These are phyloP conservation scores for Ophiosphaerella herpotricha DNA, from an alignment of 2,329 filamentous ascomycete genomes.

Conservation along the genomic window DNA sequence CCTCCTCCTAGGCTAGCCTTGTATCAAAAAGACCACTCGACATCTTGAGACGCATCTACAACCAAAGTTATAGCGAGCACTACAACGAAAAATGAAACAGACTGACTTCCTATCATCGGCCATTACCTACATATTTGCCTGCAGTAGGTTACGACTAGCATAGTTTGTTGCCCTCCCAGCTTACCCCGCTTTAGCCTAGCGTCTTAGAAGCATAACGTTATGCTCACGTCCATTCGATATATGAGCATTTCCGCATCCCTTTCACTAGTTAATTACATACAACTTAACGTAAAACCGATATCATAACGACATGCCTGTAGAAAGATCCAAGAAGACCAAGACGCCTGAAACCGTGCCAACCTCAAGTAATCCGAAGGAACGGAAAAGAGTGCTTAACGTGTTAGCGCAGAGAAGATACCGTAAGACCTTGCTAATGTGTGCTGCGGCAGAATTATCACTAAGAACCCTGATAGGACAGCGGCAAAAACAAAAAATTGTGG, in stretches of 20 bases:
- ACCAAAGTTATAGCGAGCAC: too few species aligned
- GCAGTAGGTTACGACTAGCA: too few species aligned
- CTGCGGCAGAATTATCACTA: neutral
- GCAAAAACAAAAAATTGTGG: constrained; percentile 29
- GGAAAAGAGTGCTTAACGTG: constrained; percentile 38
- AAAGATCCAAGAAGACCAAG: constrained; percentile 23
- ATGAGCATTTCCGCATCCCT: neutral
- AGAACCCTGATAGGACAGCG: constrained; percentile 24
- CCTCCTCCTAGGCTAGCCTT: too few species aligned
- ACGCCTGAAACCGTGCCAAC: constrained; percentile 26
- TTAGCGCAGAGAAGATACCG: constrained; percentile 39
- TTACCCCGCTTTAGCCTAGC: constrained; percentile 10
- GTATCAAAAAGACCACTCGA: too few species aligned
- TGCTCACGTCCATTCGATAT: constrained; percentile 11
- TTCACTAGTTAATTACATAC: neutral
- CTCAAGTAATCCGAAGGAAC: constrained; percentile 29
- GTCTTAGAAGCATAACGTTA: constrained; percentile 32
- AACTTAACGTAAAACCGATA: constrained; percentile 13
- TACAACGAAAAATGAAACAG: too few species aligned
- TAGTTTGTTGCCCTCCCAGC: constrained; percentile 1
- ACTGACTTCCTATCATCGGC: too few species aligned
- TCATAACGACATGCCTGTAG: constrained; percentile 29
- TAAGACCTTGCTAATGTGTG: constrained; percentile 8
- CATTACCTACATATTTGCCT: neutral
- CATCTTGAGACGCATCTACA: too few species aligned